phyloP scores from a whole-genome alignment of 306 rosid species.

The Ceratonia siliqua region DNA sequence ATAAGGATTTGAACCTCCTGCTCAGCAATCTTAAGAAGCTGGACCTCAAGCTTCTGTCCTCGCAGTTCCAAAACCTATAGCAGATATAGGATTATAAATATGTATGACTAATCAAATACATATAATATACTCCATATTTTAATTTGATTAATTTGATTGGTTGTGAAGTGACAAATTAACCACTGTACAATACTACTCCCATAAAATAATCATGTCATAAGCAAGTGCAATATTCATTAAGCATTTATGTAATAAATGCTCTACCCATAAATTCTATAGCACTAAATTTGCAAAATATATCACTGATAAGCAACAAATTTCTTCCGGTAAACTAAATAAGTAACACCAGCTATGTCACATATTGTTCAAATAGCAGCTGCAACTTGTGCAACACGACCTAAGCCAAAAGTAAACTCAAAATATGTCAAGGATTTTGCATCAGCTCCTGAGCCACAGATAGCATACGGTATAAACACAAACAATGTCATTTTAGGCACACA shows the following conservation, averaged over 20 bases:
- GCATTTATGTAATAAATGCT: neutral
- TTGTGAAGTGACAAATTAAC: neutral
- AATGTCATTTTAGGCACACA: neutral
- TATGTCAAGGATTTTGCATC: neutral
- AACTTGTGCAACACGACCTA: neutral
- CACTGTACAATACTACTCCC: neutral
- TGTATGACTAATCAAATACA: constrained; percentile 5
- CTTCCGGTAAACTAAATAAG: neutral
- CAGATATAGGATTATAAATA: constrained; percentile 29
- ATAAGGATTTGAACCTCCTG: constrained; percentile 44
- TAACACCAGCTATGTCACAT: neutral
- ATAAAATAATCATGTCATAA: neutral
- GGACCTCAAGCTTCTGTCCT: constrained; percentile 80
- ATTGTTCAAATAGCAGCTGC: neutral
- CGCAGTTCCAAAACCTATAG: constrained; percentile 79
- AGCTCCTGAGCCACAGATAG: neutral
- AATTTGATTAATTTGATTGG: neutral
- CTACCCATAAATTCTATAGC: neutral
- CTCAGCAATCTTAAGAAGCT: constrained; percentile 73
- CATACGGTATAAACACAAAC: neutral
- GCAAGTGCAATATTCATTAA: neutral
- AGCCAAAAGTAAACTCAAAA: neutral
- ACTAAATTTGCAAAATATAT: neutral
- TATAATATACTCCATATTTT: neutral
- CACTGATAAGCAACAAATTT: neutral